Base-by-base conservation (phyloP, 306 rosid species). In the Hippophae gyantsensis region DNA sequence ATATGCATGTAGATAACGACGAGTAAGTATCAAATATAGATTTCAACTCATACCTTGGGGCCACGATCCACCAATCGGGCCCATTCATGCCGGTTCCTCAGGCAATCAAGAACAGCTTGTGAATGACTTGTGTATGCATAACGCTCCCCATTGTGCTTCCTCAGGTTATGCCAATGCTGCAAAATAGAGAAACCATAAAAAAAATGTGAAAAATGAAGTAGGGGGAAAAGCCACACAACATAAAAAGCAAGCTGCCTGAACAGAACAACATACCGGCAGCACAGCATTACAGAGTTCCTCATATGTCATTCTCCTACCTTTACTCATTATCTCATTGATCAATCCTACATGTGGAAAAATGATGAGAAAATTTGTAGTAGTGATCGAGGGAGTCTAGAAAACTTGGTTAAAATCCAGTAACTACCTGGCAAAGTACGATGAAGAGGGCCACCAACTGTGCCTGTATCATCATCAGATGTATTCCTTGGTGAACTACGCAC, bases 111-210 rank as follows among this genome's bases (percentile, higher is more conserved):
- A 79, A 92, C 98, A 58, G 96, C 96, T 74, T 92, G 98, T 53
- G 96, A 92, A 63, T 81, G 98, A 78, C 95, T 92, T 38, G 98
- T 73, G 72, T 92, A 92, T 62, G 98, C 96, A 76, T 92, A 92
- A 13, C 96, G 95, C 75, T 92, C 98, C 69, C 96, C 98, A 42
- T 92, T 92, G 69, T 87, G 98, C 84, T 92, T 92, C 79, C 98
- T 92, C 76, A 92, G 78, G 79, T 80, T 87, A 67, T 79, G 83
- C 98, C 98, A 92, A 70, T 92, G 98, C 98, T 92, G 87, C 63
- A 53, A 74, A 69, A 44, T 32, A 32, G 38, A 56, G 54, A 63
- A 71, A 74, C 47, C 47, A 45, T 53, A 45, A 65, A 14, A 26
- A 14, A 47, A 32, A 47, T 62, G 14, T 9, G 26, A 53, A 57